Evolutionary conservation across 2,329 filamentous ascomycete species (phyloP).

Genomic region (Nemania bipapillata): DNA sequence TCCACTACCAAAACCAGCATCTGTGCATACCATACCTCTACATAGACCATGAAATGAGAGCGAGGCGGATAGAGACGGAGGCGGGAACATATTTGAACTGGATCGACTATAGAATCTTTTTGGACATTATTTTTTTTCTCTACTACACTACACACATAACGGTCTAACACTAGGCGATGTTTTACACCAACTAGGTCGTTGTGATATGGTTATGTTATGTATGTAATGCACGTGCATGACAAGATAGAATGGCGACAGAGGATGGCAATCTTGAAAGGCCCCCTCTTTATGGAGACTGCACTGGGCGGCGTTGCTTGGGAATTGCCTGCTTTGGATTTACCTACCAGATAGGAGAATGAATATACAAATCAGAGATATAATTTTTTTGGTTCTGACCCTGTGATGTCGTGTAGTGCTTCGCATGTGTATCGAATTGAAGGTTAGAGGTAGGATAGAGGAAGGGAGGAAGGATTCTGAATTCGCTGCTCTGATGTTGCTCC

Average conservation of each 20-base stretch:
- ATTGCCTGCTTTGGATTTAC: not conserved
- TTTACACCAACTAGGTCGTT: not conserved
- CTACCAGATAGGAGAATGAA: not conserved
- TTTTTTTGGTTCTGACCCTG: not conserved
- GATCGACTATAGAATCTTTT: constrained; percentile 3
- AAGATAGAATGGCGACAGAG: not conserved
- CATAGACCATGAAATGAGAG: not conserved
- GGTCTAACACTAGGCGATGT: not conserved
- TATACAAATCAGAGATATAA: not conserved
- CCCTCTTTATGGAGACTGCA: constrained; percentile 14
- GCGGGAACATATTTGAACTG: not conserved
- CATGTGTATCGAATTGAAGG: no score
- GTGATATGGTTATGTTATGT: constrained; percentile 23
- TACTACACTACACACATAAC: not conserved
- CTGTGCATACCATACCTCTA: not conserved
- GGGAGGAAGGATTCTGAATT: no score
- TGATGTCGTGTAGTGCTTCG: no score
- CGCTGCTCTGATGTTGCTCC: no score
- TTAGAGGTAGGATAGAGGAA: no score
- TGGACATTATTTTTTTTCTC: not conserved
- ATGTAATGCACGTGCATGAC: constrained; percentile 18
- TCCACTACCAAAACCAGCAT: not conserved
- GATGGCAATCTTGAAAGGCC: constrained; percentile 5
- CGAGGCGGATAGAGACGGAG: not conserved
- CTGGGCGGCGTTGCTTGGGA: constrained; percentile 26